phyloP scores from a whole-genome alignment of 1,139 yeast genomes.

The Lodderomyces pseudojiufengensis region DNA sequence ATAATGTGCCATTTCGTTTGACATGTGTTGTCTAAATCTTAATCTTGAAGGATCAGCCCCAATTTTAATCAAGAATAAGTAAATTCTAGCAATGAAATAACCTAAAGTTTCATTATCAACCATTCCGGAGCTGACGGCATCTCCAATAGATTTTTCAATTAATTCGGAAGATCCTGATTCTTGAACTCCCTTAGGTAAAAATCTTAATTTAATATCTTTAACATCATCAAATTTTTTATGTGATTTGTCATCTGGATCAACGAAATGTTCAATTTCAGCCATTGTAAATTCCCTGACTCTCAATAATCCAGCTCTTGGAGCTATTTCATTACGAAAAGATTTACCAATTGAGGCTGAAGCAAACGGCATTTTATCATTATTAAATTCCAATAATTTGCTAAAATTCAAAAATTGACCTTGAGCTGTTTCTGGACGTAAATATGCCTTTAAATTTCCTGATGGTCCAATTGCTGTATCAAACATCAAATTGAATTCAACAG shows the following conservation, averaged over 20 bases:
- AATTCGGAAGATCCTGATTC: constrained; percentile 76
- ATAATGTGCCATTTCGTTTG: constrained; percentile 99
- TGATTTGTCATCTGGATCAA: constrained; percentile 83
- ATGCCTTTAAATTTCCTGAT: constrained; percentile 93
- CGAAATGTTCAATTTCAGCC: constrained; percentile 99
- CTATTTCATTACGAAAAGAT: constrained; percentile 97
- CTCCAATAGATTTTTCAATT: constrained; percentile 68
- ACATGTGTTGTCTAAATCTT: constrained; percentile 98
- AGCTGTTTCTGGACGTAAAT: constrained; percentile 97
- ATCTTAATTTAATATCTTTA: constrained; percentile 64
- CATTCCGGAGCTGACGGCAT: constrained; percentile 83
- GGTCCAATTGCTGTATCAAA: constrained; percentile 99
- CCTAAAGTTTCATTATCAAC: constrained; percentile 97
- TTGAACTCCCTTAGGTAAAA: constrained; percentile 85
- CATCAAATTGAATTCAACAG: constrained; percentile 96
- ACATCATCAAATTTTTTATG: constrained; percentile 81
- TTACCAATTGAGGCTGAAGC: constrained; percentile 99
- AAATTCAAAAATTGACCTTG: constrained; percentile 99
- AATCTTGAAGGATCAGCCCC: constrained; percentile 83
- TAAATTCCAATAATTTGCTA: constrained; percentile 86
- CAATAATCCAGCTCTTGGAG: constrained; percentile 95
- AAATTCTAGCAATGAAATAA: constrained; percentile 92
- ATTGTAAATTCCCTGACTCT: constrained; percentile 98
- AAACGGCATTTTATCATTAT: constrained; percentile 96
- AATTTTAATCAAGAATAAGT: constrained; percentile 74